Evolutionary conservation across 2,329 filamentous ascomycete genomes (phyloP), one percentile per base, ranked within the genome.

Genomic region (Cytospora leucostoma): DNA sequence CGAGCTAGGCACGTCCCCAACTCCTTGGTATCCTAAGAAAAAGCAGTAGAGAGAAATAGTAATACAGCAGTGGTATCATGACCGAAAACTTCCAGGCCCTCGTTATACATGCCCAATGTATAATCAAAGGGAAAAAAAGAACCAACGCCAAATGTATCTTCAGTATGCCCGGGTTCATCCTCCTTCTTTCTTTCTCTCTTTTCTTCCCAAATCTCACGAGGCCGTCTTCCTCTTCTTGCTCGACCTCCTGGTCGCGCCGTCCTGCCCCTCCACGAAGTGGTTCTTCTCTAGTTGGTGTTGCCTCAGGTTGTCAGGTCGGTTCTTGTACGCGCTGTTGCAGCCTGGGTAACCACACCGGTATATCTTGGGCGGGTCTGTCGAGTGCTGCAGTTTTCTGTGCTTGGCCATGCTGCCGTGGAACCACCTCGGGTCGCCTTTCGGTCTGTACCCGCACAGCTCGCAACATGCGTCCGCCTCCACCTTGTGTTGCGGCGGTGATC

Each of bases 351-450:
- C 77, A 66, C 83, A 86, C 64, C 76, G 76, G 71, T 82, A 86
- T 52, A 84, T 82, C 65, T 76, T 75, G 8, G 81, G 79, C 40
- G 80, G 80, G 3, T 74, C 76, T 13, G 73, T 73, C 56, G 80
- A 79, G 71, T 86, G 83, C 71, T 83, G 80, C 64, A 81, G 74
- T 70, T 81, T 83, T 74, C 77, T 83, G 70, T 86, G 83, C 71
- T 85, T 86, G 56, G 82, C 78, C 82, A 86, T 84, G 70, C 81
- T 84, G 7, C 82, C 82, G 52, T 79, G 79, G 69, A 85, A 85
- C 83, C 83, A 85, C 63, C 80, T 77, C n/a, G 83, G 82, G 56
- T 83, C 78, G 4, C 83, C 83, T 66, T 81, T 83, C 1, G 83
- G 83, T 11, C 81, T 76, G 71, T 85, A 85, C 3, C 79, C 81